These are phyloP conservation scores for Rosellinia necatrix DNA, from an alignment of 2,329 filamentous ascomycete genomes.

Conservation along the genomic window DNA sequence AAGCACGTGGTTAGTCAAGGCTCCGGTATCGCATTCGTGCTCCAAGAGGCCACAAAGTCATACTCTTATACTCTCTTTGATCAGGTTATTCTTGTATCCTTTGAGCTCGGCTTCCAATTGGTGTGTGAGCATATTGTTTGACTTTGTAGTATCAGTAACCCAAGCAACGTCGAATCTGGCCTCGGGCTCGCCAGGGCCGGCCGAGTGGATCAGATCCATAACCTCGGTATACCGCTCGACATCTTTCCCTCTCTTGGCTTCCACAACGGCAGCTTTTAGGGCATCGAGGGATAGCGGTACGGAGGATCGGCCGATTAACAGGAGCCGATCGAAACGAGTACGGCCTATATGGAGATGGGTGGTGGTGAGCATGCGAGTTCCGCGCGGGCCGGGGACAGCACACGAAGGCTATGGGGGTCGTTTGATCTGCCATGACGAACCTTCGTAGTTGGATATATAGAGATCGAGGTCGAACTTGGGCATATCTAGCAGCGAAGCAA, in stretches of 20 bases:
- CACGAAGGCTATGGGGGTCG: background rate
- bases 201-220: constrained; percentile 65
- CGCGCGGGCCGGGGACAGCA: background rate
- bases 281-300: constrained; percentile 78
- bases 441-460: constrained; percentile 87
- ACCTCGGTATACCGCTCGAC: constrained; percentile 71
- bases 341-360: constrained; percentile 60
- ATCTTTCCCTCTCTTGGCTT: constrained; percentile 79
- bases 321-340: constrained; percentile 79
- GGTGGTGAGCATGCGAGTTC: constrained; percentile 4
- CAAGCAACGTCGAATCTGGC: constrained; percentile 72
- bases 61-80: constrained; percentile 95
- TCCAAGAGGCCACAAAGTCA: constrained; percentile 32
- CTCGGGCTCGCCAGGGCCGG: constrained; percentile 70
- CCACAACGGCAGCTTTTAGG: constrained; percentile 73
- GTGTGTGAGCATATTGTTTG: constrained; percentile 71
- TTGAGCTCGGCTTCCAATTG: constrained; percentile 85
- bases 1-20: constrained; percentile 1
- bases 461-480: constrained; percentile 91
- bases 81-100: constrained; percentile 93
- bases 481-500: constrained; percentile 56
- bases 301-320: constrained; percentile 80
- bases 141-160: constrained; percentile 69
- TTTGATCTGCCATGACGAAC: constrained; percentile 52
- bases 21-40: background rate